Conservation (phyloP, 495 filamentous ascomycete species). For the Podospora anserina region DNA sequence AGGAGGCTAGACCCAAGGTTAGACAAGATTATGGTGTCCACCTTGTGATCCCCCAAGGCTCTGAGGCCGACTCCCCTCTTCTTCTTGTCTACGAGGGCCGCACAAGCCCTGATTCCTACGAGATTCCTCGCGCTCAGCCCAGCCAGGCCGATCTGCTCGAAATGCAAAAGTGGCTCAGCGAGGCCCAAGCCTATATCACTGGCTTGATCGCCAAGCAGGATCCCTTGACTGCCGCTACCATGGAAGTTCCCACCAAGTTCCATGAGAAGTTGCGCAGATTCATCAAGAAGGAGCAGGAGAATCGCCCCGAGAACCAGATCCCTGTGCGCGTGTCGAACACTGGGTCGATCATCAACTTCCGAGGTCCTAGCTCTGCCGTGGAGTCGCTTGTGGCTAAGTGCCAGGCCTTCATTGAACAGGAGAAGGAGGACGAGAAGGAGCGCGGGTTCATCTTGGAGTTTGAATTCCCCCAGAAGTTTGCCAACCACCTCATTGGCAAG, state of each 20-base stretch:
- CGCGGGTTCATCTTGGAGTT: slow-evolving; percentile 79
- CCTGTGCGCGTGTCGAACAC: slow-evolving; percentile 64
- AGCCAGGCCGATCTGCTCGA: slow-evolving; percentile 28
- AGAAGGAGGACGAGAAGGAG: slow-evolving; percentile 83
- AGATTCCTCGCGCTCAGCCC: slow-evolving; percentile 61
- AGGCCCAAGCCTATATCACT: slow-evolving; percentile 69
- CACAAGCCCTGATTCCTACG: slow-evolving; percentile 54
- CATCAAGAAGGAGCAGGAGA: slow-evolving; percentile 70
- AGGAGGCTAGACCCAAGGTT: slow-evolving; percentile 59
- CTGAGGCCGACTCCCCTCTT: slow-evolving; percentile 59
- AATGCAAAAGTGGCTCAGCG: slow-evolving; percentile 59
- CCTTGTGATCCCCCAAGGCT: slow-evolving; percentile 66
- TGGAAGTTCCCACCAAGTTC: slow-evolving; percentile 70
- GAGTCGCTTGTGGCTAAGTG: slow-evolving; percentile 67
- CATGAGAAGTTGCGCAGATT: slow-evolving; percentile 76
- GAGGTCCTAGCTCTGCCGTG: slow-evolving; percentile 70
- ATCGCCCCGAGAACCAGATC: slow-evolving; percentile 60
- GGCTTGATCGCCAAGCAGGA: slow-evolving; percentile 68
- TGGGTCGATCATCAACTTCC: slow-evolving; percentile 61
- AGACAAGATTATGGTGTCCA: slow-evolving; percentile 75
- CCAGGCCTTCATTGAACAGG: slow-evolving; percentile 71
- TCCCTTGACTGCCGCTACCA: slow-evolving; percentile 59
- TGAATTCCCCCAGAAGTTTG: slow-evolving; percentile 90
- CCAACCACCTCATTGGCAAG: slow-evolving; percentile 89
- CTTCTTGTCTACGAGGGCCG: slow-evolving; percentile 80